phyloP scores from a whole-genome alignment of 768 basidiomycete genomes.

The Mycena albidolilacea region DNA sequence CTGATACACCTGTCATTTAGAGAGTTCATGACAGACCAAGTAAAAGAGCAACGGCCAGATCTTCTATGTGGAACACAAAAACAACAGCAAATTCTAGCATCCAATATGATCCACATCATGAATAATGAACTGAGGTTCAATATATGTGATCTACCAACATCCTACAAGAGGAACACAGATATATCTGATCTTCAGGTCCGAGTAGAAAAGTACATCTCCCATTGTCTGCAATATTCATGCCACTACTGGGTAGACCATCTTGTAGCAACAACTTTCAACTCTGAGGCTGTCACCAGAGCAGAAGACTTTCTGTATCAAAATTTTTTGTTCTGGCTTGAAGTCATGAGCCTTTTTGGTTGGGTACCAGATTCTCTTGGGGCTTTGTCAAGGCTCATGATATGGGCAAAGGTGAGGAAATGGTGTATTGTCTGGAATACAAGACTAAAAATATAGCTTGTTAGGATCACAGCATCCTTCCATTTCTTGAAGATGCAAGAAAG shows the following conservation, averaged over 20 bases:
- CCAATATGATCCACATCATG: background rate
- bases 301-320: conserved; percentile 19
- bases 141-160: conserved; percentile 20
- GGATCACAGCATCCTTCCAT: background rate
- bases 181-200: conserved; percentile 10
- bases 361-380: background rate
- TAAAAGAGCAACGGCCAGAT: conserved; percentile 1
- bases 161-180: conserved; percentile 16
- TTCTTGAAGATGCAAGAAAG: conserved; percentile 2
- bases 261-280: background rate
- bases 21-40: conserved; percentile 10
- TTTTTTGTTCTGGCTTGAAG: conserved; percentile 27
- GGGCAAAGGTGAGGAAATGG: background rate
- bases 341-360: background rate
- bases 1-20: background rate
- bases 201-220: conserved; percentile 17
- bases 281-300: background rate
- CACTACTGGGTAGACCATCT: conserved; percentile 34
- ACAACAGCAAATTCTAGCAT: background rate
- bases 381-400: background rate
- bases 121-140: conserved; percentile 23
- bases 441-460: background rate
- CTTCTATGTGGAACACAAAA: background rate
- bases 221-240: conserved; percentile 29
- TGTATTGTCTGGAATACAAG: background rate